Conservation (phyloP, 2,329 filamentous ascomycete species). For the Aspergillus texensis region DNA sequence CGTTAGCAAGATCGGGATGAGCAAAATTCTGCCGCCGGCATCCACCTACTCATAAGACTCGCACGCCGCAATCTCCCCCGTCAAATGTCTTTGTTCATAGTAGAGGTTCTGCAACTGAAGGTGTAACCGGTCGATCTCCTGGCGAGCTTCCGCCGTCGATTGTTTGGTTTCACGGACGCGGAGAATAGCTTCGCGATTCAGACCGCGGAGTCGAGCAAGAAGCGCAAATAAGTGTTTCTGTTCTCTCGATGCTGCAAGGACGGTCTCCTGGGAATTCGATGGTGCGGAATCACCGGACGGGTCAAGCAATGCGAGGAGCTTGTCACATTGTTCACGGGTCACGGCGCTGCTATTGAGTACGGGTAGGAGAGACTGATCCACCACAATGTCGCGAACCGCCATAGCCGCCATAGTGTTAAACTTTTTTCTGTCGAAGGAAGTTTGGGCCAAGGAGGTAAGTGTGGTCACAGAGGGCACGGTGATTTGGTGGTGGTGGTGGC, state of each 20-base stretch:
- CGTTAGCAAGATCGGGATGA: background rate
- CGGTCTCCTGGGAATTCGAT: constrained; percentile 51
- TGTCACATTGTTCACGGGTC: constrained; percentile 71
- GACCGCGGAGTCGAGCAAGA: constrained; percentile 75
- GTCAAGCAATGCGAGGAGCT: constrained; percentile 59
- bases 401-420: constrained; percentile 38
- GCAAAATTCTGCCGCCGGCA: background rate
- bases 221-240: constrained; percentile 81
- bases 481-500: constrained; percentile 5
- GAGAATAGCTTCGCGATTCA: constrained; percentile 81
- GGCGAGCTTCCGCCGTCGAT: constrained; percentile 80
- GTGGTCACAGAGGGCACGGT: background rate
- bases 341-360: constrained; percentile 74
- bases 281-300: constrained; percentile 46
- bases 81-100: constrained; percentile 90
- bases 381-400: constrained; percentile 62
- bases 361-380: constrained; percentile 65
- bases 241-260: constrained; percentile 68
- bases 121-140: constrained; percentile 89
- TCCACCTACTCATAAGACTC: constrained; percentile 81
- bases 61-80: constrained; percentile 86
- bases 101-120: constrained; percentile 93
- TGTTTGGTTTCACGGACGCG: constrained; percentile 83
- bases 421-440: background rate
- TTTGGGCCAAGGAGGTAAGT: background rate